Evolutionary conservation across 257 asterid genomes (phyloP), one percentile per base, ranked within the genome.

Genomic region (Solanum okadae): DNA sequence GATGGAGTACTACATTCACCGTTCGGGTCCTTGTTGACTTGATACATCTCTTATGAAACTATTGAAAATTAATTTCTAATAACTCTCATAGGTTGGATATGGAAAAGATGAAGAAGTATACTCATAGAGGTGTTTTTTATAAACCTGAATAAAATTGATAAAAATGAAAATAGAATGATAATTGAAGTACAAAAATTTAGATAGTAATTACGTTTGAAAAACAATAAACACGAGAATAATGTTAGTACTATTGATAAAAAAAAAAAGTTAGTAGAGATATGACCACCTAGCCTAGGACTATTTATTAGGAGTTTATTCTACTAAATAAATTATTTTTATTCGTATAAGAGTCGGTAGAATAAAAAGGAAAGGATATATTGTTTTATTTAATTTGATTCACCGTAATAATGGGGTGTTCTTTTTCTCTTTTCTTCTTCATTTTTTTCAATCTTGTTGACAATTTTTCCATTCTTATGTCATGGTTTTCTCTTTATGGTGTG

Each of bases 1-100:
- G 0, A 56, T 7, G 2, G 10, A 18, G 2, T 18, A 56, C 2
- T 9, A 2, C 0, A 10, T n/a, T 65, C 16, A 23, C 0, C 3
- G 8, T n/a, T 63, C n/a, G 25, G 0, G 0, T 23, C 0, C 6
- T 22, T 4, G 0, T 61, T 61, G 1, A 61, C 5, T 61, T 61
- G 14, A 61, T 10, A 9, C 6, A 9, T 4, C 70, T 61, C 15
- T 23, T 63, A 63, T 0, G 3, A 1, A 23, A 23, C 2, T 23
- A 63, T 22, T 22, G 1, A 22, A 5, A 2, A 22, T 20, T 3
- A 56, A 56, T 56, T 18, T 56, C 1, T 56, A 56, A 56, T 56
- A 56, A 56, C 10, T 56, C n/a, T 56, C 0, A 0, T 7, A 18
- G 0, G 3, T 56, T 8, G 4, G 0, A 20, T 3, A 56, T 59